Percentiles rank a stretch among this genome's conserved stretches.
Conservation (phyloP, 306 rosid species). For the Cicer arietinum region DNA sequence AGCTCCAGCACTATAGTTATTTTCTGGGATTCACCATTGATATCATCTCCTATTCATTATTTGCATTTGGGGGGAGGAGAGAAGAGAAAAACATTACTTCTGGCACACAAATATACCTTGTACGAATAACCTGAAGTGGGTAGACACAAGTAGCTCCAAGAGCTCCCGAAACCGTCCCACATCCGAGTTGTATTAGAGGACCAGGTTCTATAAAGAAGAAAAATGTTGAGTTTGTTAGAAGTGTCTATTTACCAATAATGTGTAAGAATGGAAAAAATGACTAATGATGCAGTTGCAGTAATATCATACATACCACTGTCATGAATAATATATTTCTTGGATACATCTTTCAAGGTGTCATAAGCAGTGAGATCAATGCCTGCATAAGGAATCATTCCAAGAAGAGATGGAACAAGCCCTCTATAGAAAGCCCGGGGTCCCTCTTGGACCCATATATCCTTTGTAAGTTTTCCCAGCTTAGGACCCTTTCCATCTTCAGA, state of each 20-base stretch:
- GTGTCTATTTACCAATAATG: neutral
- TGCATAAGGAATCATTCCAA: conserved; percentile 65
- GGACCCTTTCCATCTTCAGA: conserved; percentile 59
- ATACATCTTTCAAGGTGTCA: conserved; percentile 60
- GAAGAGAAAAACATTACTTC: conserved; percentile 23
- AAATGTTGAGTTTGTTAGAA: neutral
- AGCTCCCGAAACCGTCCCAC: conserved; percentile 63
- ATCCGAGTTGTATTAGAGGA: conserved; percentile 59
- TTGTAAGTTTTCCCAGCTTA: conserved; percentile 52
- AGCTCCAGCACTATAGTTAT: too few relatives aligned
- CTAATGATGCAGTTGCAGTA: conserved; percentile 19
- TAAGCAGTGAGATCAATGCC: conserved; percentile 68
- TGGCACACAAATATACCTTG: conserved; percentile 49
- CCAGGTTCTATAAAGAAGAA: conserved; percentile 52
- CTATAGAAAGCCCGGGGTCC: conserved; percentile 65
- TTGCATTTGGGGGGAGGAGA: neutral
- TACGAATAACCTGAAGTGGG: conserved; percentile 64
- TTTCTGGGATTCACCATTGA: neutral
- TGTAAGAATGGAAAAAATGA: conserved; percentile 11
- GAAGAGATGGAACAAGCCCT: conserved; percentile 62
- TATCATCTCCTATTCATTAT: neutral
- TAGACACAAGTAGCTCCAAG: conserved; percentile 64
- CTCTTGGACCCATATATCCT: conserved; percentile 62
- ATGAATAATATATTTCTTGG: conserved; percentile 54
- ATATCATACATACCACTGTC: conserved; percentile 60